Evolutionary conservation across 805 yeast genomes (phyloP).

Genomic region (Soucietia sequanensis): DNA sequence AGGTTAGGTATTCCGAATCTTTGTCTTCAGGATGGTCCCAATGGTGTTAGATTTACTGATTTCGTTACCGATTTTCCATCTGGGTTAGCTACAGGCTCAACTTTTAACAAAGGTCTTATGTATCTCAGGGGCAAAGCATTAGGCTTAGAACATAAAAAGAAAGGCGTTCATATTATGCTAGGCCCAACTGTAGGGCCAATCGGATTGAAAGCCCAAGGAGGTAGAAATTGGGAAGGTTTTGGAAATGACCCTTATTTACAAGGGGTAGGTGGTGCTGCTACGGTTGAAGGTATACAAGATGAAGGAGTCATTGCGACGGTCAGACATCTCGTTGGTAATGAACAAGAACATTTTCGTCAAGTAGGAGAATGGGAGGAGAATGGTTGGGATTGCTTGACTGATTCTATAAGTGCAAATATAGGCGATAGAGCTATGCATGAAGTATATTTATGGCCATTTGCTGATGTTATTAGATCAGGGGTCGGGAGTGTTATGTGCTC

Average conservation of each 20-base stretch:
- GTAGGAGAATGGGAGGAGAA: conserved; percentile 47
- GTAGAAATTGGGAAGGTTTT: conserved; percentile 65
- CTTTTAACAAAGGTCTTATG: conserved; percentile 53
- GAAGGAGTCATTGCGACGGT: conserved; percentile 58
- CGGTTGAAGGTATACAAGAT: conserved; percentile 55
- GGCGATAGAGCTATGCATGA: conserved; percentile 65
- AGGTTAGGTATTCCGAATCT: conserved; percentile 52
- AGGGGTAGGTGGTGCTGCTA: conserved; percentile 52
- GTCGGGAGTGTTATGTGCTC: conserved; percentile 63
- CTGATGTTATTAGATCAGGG: conserved; percentile 59
- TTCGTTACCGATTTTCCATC: conserved; percentile 57
- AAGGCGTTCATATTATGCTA: conserved; percentile 54
- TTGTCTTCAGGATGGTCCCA: conserved; percentile 64
- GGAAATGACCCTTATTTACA: conserved; percentile 62
- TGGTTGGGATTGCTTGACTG: conserved; percentile 42
- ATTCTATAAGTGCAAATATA: conserved; percentile 51
- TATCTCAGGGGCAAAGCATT: conserved; percentile 54
- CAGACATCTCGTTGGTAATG: conserved; percentile 60
- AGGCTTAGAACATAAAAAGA: conserved; percentile 52
- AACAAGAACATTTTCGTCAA: conserved; percentile 61
- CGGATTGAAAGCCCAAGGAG: conserved; percentile 62
- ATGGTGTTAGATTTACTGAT: conserved; percentile 59
- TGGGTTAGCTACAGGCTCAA: conserved; percentile 57
- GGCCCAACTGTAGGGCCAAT: conserved; percentile 63
- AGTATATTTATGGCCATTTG: conserved; percentile 64